Conservation (phyloP, 164 flowering plant species). For the Dillenia turbinata region DNA sequence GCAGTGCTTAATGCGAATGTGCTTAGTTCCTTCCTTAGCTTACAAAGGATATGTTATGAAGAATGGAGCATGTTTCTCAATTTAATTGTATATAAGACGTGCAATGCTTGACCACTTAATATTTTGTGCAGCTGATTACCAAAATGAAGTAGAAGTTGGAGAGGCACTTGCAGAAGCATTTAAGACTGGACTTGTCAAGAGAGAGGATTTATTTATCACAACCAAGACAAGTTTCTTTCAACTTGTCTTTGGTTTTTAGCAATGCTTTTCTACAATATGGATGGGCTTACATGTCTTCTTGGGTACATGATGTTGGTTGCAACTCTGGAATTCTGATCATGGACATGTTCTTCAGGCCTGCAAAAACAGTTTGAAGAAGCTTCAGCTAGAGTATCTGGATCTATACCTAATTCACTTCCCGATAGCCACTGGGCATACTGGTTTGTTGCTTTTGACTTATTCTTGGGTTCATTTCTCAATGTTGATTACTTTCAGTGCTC, state of each 20-base stretch:
- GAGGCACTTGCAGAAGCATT: constrained; percentile 81
- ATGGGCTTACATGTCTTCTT: neutral
- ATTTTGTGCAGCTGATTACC: constrained; percentile 70
- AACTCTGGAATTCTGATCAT: constrained; percentile 97
- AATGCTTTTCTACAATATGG: neutral
- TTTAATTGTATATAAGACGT: too few relatives aligned
- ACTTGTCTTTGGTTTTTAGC: neutral
- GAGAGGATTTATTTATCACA: constrained; percentile 90
- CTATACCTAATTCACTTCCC: constrained; percentile 92
- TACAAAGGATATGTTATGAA: too few relatives aligned
- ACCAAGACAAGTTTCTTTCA: constrained; percentile 50
- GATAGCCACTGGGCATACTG: constrained; percentile 79
- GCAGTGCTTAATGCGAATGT: too few relatives aligned
- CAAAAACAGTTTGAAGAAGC: constrained; percentile 83
- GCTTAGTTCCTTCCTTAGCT: too few relatives aligned
- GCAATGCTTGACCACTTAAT: constrained; percentile 3
- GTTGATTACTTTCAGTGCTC: too few relatives aligned
- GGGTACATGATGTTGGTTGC: constrained; percentile 14
- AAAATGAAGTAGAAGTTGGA: constrained; percentile 88
- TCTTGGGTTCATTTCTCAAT: too few relatives aligned
- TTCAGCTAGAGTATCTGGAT: constrained; percentile 82
- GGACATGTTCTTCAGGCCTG: constrained; percentile 93
- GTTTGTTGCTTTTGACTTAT: constrained; percentile 22
- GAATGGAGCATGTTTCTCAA: too few relatives aligned
- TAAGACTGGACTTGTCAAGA: constrained; percentile 67